A percentile compares a stretch with the other conserved stretches of the same genome.
These are phyloP conservation scores for Candida sithepensis DNA, from an alignment of 805 yeast species.

Conservation along the genomic window DNA sequence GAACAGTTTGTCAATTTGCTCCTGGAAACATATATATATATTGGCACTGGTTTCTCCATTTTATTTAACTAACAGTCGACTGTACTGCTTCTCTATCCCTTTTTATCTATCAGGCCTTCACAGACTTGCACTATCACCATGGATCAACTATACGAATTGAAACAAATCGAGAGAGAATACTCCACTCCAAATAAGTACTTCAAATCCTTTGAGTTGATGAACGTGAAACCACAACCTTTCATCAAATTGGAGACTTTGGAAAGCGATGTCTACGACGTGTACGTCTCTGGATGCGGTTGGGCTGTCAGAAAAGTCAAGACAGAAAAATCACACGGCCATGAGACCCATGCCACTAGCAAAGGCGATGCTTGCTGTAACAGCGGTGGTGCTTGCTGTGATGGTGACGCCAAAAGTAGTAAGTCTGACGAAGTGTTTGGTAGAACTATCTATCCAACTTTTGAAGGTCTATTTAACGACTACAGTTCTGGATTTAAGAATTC, in stretches of 20 bases:
- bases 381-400: not conserved
- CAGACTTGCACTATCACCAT: not conserved
- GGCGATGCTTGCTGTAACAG: not conserved
- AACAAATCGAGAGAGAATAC: conserved; percentile 14
- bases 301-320: conserved; percentile 1
- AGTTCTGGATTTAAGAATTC: conserved; percentile 12
- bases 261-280: conserved; percentile 7
- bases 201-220: conserved; percentile 3
- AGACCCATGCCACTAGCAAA: not conserved
- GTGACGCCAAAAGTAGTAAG: not conserved
- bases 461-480: conserved; percentile 20
- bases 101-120: not conserved
- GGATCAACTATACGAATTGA: conserved; percentile 13
- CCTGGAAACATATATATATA: too few relatives aligned
- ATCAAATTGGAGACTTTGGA: conserved; percentile 17
- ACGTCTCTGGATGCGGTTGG: conserved; percentile 29
- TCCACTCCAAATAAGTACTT: conserved; percentile 6
- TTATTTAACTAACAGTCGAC: too few relatives aligned
- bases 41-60: not conserved
- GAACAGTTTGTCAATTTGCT: too few relatives aligned
- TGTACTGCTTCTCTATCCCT: not conserved
- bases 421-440: not conserved
- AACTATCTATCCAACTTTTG: conserved; percentile 28
- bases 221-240: not conserved
- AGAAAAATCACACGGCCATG: not conserved